Conservation (phyloP, 306 rosid genomes). For the Carpinus viminea region DNA sequence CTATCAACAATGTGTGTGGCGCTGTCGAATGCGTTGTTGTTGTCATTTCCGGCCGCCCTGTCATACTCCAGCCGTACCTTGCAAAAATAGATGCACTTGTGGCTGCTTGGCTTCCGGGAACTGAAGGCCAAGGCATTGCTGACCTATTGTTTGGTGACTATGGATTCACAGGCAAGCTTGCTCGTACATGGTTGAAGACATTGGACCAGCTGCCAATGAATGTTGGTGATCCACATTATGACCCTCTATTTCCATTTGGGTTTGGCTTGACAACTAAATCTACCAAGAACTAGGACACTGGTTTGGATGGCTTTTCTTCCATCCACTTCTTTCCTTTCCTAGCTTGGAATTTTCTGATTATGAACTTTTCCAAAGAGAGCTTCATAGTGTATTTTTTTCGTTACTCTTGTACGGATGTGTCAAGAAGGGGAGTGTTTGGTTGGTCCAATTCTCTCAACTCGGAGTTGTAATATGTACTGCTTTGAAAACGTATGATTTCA, state of each 20-base stretch:
- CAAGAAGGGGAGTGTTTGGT: no score
- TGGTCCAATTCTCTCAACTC: no score
- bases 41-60: slow-evolving; percentile 83
- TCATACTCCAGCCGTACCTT: slow-evolving; percentile 73
- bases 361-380: no score
- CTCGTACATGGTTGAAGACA: slow-evolving; percentile 81
- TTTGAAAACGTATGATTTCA: no score
- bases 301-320: no score
- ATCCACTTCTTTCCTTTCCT: no score
- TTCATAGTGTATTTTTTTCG: no score
- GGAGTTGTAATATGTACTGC: no score
- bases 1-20: slow-evolving; percentile 68
- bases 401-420: no score
- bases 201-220: slow-evolving; percentile 84
- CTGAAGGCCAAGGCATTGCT: slow-evolving; percentile 91
- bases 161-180: slow-evolving; percentile 80
- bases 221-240: slow-evolving; percentile 72
- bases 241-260: slow-evolving; percentile 76
- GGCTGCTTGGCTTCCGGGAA: slow-evolving; percentile 98
- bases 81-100: slow-evolving; percentile 69
- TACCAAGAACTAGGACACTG: slow-evolving; percentile 22
- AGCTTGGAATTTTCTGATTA: no score
- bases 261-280: slow-evolving; percentile 70
- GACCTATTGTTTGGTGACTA: slow-evolving; percentile 72
- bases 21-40: slow-evolving; percentile 66